Conservation (phyloP, 768 basidiomycete genomes). For the Leccinum broughii region DNA sequence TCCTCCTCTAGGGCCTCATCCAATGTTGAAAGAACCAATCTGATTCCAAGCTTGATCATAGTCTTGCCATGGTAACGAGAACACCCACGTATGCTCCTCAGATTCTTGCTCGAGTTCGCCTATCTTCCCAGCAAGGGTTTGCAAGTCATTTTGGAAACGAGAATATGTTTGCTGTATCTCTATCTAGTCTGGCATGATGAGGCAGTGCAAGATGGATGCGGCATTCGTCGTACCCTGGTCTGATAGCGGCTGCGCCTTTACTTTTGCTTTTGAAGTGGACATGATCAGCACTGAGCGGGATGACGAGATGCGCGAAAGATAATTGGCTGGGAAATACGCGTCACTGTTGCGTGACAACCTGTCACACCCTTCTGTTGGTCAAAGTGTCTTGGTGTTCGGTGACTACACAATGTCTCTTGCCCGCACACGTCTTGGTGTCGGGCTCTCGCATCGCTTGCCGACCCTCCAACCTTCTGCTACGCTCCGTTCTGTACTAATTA, state of each 20-base stretch:
- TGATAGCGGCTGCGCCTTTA: constrained; percentile 57
- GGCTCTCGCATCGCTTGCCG: constrained; percentile 49
- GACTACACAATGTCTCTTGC: constrained; percentile 55
- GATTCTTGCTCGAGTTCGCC: constrained; percentile 95
- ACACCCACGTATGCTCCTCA: constrained; percentile 87
- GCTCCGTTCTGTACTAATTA: constrained; percentile 39
- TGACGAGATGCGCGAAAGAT: constrained; percentile 16
- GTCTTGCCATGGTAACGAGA: constrained; percentile 3
- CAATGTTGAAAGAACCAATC: constrained; percentile 86
- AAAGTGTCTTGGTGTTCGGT: constrained; percentile 14
- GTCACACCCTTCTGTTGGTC: constrained; percentile 26
- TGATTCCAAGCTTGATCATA: constrained; percentile 32
- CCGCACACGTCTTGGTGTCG: constrained; percentile 50
- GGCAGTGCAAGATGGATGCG: constrained; percentile 16
- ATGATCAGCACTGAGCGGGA: constrained; percentile 29
- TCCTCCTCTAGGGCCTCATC: constrained; percentile 80
- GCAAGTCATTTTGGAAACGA: constrained; percentile 84
- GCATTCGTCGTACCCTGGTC: constrained; percentile 62
- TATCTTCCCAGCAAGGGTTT: constrained; percentile 90
- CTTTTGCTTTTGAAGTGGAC: constrained; percentile 58
- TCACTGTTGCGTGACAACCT: constrained; percentile 28
- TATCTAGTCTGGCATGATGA: constrained; percentile 53
- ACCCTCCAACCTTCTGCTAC: constrained; percentile 26
- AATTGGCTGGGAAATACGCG: constrained; percentile 28
- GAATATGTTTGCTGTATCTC: constrained; percentile 84